Evolutionary conservation across 2,329 filamentous ascomycete genomes (phyloP), one percentile per base, ranked within the genome.

Genomic region (Penicillium carneum): DNA sequence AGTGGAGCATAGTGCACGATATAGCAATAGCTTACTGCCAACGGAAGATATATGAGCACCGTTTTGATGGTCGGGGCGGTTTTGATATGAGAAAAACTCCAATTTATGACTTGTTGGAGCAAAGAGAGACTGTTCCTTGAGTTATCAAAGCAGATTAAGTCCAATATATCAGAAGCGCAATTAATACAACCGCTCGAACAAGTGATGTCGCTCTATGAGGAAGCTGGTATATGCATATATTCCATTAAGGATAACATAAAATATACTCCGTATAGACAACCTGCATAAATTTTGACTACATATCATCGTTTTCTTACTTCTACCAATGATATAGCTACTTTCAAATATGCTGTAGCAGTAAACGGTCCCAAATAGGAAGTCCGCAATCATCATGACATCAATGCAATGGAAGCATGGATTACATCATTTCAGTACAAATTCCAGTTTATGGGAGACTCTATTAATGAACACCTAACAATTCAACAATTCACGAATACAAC

Each of bases 1-100:
- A 75, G 23, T 82, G 78, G 80, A 57, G 66, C 7, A 63, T 33
- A 9, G 72, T 81, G 3, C 72, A 76, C 12, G 69, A 77, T 43
- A 67, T 67, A 3, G 76, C 73, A 3, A 78, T 82, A 75, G 64
- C 53, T 55, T 83, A 82, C 66, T 74, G 75, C 18, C 63, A 73
- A 45, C 59, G 68, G 47, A 82, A 82, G 68, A 77, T 71, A 59
- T 72, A 69, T 6, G 67, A 76, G 45, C 76, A 80, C 65, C 75
- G 79, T 0, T 82, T 82, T 61, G 77, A 81, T 67, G 73, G 74
- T 45, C 64, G 73, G 55, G 68, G 65, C 1, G 54, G 70, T 12
- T 77, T 72, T 63, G 72, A 79, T 63, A 63, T 64, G 36, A 59
- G 23, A 5, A 75, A 70, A 57, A 67, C 69, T 42, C 62, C 77